Evolutionary conservation across 2,329 filamentous ascomycete genomes (phyloP).

Genomic region (Ophiocordyceps robertsii): DNA sequence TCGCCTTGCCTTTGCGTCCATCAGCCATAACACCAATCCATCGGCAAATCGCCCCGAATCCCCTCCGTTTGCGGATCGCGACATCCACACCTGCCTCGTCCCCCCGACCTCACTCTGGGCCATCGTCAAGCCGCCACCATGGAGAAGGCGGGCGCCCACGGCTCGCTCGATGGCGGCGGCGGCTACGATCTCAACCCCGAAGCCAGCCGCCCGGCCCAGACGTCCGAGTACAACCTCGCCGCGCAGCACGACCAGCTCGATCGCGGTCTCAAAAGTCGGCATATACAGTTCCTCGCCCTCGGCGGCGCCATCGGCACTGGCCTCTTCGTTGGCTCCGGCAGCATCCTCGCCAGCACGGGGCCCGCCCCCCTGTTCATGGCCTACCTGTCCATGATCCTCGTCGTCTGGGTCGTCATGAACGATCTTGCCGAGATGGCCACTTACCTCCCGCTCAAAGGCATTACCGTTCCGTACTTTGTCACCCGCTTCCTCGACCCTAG

Average conservation of each 20-base stretch:
- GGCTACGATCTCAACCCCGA: slow-evolving; percentile 9
- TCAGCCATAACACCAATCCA: too few species aligned
- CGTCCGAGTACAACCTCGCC: slow-evolving; percentile 21
- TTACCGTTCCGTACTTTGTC: slow-evolving; percentile 43
- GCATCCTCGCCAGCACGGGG: slow-evolving; percentile 39
- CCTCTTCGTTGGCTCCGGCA: slow-evolving; percentile 48
- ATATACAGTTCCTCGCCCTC: slow-evolving; percentile 47
- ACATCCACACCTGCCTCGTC: too few species aligned
- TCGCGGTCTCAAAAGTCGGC: slow-evolving; percentile 44
- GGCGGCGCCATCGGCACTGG: slow-evolving; percentile 48
- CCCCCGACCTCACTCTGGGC: too few species aligned
- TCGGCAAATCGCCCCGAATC: too few species aligned
- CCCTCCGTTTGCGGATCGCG: too few species aligned
- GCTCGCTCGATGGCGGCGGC: slow-evolving; percentile 9
- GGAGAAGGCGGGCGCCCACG: not conserved
- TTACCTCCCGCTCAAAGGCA: slow-evolving; percentile 40
- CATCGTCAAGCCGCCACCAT: not conserved
- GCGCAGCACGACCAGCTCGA: slow-evolving; percentile 30
- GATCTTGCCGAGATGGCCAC: slow-evolving; percentile 40
- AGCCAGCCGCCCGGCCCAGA: slow-evolving; percentile 8
- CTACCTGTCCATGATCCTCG: slow-evolving; percentile 42
- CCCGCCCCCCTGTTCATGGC: slow-evolving; percentile 58
- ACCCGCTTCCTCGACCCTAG: slow-evolving; percentile 41
- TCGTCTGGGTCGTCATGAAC: slow-evolving; percentile 43
- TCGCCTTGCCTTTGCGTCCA: too few species aligned